phyloP scores from a whole-genome alignment of 1,284 basidiomycete genomes.

The Apiotrichum veenhuisii region DNA sequence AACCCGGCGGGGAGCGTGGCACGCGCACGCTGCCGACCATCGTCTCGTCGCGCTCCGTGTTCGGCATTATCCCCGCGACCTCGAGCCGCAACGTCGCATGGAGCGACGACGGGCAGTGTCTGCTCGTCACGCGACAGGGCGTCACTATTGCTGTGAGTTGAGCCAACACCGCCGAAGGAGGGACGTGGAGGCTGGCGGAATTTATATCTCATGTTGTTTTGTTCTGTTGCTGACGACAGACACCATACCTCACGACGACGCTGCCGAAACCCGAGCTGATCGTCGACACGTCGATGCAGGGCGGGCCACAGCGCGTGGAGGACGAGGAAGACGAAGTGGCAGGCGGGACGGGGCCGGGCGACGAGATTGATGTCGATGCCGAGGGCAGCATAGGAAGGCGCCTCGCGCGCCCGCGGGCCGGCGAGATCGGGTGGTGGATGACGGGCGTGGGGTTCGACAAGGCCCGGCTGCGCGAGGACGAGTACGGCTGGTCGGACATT shows the following conservation, averaged over 20 bases:
- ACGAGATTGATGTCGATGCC: constrained; percentile 8
- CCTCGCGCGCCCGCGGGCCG: constrained; percentile 22
- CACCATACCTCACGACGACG: constrained; percentile 31
- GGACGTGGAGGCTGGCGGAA: not conserved
- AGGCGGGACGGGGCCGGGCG: not conserved
- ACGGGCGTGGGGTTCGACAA: constrained; percentile 23
- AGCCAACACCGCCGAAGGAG: no score
- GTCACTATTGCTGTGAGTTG: constrained; percentile 27
- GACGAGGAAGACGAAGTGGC: constrained; percentile 11
- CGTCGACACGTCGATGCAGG: constrained; percentile 20
- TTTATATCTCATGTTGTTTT: constrained; percentile 10
- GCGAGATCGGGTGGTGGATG: constrained; percentile 36
- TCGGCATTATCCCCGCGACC: constrained; percentile 1
- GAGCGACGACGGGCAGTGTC: constrained; percentile 43
- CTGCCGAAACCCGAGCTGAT: constrained; percentile 27
- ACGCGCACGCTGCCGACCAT: constrained; percentile 6
- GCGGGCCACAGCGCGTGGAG: constrained; percentile 4
- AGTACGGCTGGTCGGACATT: constrained; percentile 15
- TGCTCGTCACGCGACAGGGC: constrained; percentile 26
- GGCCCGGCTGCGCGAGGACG: constrained; percentile 15
- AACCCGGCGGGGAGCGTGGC: no score
- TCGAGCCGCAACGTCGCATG: constrained; percentile 28
- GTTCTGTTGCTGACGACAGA: constrained; percentile 19
- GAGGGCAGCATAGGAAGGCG: not conserved
- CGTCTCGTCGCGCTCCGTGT: constrained; percentile 1